These are phyloP conservation scores for Syzygium malaccense DNA, from an alignment of 441 rosid genomes.

Conservation along the genomic window DNA sequence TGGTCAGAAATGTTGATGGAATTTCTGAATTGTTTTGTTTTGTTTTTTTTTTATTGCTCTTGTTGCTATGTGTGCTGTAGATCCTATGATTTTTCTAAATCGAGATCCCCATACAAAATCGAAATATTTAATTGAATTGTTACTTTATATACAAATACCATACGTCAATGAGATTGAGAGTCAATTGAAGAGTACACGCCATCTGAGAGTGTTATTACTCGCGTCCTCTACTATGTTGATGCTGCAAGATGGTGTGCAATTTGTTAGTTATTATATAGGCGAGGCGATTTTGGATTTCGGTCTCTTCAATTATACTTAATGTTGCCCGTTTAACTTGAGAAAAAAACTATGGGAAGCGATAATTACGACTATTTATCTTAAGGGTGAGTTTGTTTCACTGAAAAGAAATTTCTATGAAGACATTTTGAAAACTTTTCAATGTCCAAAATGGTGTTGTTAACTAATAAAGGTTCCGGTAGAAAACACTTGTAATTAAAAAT, in stretches of 20 bases:
- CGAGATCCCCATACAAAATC: not conserved
- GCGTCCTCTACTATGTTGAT: not conserved
- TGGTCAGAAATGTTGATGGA: too few relatives aligned
- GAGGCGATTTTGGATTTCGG: rapidly evolving
- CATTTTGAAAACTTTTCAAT: too few relatives aligned
- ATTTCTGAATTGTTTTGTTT: rapidly evolving
- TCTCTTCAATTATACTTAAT: too few relatives aligned
- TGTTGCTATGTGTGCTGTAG: not conserved
- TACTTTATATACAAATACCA: too few relatives aligned
- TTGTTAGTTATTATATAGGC: not conserved
- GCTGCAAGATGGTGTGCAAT: not conserved
- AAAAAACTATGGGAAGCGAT: too few relatives aligned
- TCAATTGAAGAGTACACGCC: not conserved
- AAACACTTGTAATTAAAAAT: too few relatives aligned
- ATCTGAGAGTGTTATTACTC: not conserved
- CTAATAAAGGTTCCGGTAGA: too few relatives aligned
- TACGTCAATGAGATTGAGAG: not conserved
- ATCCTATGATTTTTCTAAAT: not conserved
- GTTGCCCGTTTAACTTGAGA: too few relatives aligned
- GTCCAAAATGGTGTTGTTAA: too few relatives aligned
- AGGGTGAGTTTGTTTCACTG: too few relatives aligned
- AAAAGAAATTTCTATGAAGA: too few relatives aligned
- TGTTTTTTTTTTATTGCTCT: not conserved
- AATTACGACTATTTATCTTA: too few relatives aligned
- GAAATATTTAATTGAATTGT: not conserved